Evolutionary conservation across 1,284 basidiomycete genomes (phyloP).

Genomic region (Clitocybe nebularis): DNA sequence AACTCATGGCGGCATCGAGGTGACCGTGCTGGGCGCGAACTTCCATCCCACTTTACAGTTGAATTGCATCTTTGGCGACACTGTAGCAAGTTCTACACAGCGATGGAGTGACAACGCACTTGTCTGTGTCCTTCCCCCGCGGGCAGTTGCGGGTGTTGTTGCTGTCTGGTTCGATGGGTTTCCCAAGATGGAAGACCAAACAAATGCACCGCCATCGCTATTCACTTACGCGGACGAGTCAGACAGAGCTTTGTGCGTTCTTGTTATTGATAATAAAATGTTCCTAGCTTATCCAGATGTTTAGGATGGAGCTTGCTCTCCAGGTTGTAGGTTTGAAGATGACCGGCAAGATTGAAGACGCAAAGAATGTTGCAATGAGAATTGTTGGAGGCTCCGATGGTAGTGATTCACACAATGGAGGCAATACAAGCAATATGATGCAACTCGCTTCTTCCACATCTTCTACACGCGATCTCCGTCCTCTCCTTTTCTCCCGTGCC

Average conservation of each 20-base stretch:
- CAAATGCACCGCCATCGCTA: conserved; percentile 47
- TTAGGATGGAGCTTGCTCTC: conserved; percentile 89
- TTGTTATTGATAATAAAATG: conserved; percentile 11
- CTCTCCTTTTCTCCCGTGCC: conserved; percentile 48
- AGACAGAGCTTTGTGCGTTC: conserved; percentile 77
- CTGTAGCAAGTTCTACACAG: conserved; percentile 78
- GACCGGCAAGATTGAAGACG: conserved; percentile 92
- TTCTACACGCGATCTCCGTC: conserved; percentile 45
- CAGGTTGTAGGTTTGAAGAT: conserved; percentile 95
- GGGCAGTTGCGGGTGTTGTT: conserved; percentile 82
- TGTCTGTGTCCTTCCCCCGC: conserved; percentile 89
- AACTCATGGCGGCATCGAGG: conserved; percentile 90
- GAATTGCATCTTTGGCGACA: conserved; percentile 86
- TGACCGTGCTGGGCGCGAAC: conserved; percentile 89
- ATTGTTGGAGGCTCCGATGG: conserved; percentile 67
- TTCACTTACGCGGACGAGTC: conserved; percentile 92
- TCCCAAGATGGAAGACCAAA: conserved; percentile 52
- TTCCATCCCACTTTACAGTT: conserved; percentile 73
- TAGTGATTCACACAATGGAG: conserved; percentile 29
- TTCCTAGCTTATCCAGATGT: conserved; percentile 13
- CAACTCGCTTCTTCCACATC: conserved; percentile 43
- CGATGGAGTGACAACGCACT: conserved; percentile 94
- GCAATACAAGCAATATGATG: conserved; percentile 41
- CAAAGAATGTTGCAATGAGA: conserved; percentile 86
- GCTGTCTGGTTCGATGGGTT: conserved; percentile 83